A percentile compares a stretch with the other conserved stretches of the same genome.
phyloP scores from a whole-genome alignment of 2,329 filamentous ascomycete genomes.

The Sporothrix luriei region DNA sequence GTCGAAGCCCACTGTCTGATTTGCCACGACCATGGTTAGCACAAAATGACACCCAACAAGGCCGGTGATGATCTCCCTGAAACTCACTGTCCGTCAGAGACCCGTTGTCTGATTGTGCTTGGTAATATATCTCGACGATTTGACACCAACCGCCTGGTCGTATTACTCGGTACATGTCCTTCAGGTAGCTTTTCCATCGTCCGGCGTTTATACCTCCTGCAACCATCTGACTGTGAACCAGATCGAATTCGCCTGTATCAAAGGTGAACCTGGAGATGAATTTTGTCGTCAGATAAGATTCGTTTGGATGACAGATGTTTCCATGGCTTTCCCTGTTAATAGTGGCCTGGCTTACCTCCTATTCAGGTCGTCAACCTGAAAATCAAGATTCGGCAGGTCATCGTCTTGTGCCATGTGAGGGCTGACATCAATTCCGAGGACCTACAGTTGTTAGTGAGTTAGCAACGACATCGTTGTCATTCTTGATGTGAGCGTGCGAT shows the following conservation, averaged over 20 bases:
- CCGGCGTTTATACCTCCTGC: constrained; percentile 69
- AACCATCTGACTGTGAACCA: constrained; percentile 78
- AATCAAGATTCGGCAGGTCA: constrained; percentile 63
- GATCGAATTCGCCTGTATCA: constrained; percentile 70
- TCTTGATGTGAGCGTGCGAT: no score
- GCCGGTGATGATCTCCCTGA: neutral
- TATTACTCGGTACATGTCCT: constrained; percentile 72
- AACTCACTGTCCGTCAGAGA: constrained; percentile 64
- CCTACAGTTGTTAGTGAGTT: constrained; percentile 49
- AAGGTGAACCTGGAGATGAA: constrained; percentile 62
- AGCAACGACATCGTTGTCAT: neutral
- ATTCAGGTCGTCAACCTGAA: constrained; percentile 75
- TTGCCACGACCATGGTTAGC: constrained; percentile 27
- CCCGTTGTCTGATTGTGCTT: constrained; percentile 83
- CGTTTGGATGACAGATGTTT: neutral
- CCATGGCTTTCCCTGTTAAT: no score
- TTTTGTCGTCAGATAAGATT: constrained; percentile 32
- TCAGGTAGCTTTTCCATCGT: constrained; percentile 75
- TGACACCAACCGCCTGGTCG: constrained; percentile 82
- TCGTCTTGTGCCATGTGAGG: constrained; percentile 69
- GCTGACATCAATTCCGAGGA: constrained; percentile 71
- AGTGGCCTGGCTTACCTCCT: constrained; percentile 50
- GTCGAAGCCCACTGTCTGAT: constrained; percentile 63
- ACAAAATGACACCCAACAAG: neutral
- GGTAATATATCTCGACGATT: constrained; percentile 84